Percentiles rank a stretch among this genome's conserved stretches.
These are phyloP conservation scores for Pyrus pyrifolia DNA, from an alignment of 306 rosid species.

Conservation along the genomic window DNA sequence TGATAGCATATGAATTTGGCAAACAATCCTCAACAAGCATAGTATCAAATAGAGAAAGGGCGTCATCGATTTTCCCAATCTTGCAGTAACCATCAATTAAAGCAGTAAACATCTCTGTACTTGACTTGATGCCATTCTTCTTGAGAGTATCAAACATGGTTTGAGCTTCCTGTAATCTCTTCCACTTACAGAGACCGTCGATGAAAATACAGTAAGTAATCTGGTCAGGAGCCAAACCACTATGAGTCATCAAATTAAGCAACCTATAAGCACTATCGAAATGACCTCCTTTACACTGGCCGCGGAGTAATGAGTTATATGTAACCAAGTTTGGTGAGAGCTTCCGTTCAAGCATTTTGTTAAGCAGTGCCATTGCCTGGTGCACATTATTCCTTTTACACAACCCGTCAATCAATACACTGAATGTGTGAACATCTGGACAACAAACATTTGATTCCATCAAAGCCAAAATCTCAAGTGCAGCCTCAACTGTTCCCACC, in stretches of 20 bases:
- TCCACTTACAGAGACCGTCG: slow-evolving; percentile 50
- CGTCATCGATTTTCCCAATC: slow-evolving; percentile 48
- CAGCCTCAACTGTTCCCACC: neutral
- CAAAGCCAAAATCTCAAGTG: slow-evolving; percentile 16
- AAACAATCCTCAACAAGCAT: slow-evolving; percentile 55
- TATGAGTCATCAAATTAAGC: slow-evolving; percentile 55
- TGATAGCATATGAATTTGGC: slow-evolving; percentile 50
- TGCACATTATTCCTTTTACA: slow-evolving; percentile 48
- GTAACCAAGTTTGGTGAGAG: slow-evolving; percentile 44
- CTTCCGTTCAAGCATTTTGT: slow-evolving; percentile 49
- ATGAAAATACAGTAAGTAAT: slow-evolving; percentile 45
- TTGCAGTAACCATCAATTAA: slow-evolving; percentile 73
- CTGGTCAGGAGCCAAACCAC: slow-evolving; percentile 53
- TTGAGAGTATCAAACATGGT: slow-evolving; percentile 44
- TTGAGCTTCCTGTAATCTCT: slow-evolving; percentile 41
- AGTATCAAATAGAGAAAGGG: slow-evolving; percentile 37
- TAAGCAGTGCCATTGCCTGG: slow-evolving; percentile 60
- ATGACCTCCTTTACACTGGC: slow-evolving; percentile 54
- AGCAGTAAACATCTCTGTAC: slow-evolving; percentile 43
- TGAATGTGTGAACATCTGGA: slow-evolving; percentile 57
- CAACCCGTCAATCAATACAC: slow-evolving; percentile 59
- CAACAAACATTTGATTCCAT: slow-evolving; percentile 50
- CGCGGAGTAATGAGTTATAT: slow-evolving; percentile 56
- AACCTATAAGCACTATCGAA: slow-evolving; percentile 50
- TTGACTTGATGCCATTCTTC: slow-evolving; percentile 42